Evolutionary conservation across 1,284 basidiomycete species (phyloP), one percentile per base, ranked within the genome.

Genomic region (Lentinula novae-zelandiae): DNA sequence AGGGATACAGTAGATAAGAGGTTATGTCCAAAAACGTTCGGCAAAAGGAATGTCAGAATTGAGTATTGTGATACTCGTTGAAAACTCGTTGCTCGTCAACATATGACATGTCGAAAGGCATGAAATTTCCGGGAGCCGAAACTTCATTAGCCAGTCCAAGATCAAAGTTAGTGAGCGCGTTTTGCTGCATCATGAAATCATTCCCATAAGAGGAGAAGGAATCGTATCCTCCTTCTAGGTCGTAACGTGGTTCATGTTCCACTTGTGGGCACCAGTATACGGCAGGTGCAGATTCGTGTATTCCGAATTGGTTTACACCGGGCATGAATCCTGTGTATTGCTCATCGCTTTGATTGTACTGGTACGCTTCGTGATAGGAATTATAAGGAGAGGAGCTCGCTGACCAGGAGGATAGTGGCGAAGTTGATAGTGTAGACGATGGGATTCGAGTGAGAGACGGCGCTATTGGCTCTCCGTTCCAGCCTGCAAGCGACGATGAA

Each of bases 401-500:
- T 56, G 54, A 38, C 55, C 55, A 57, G 44, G 55, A 57, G 5
- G 55, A 49, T 20, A 49, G 13, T 15, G 42, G 22, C 31, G 54
- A 22, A 31, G 54, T 33, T 20, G 33, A 34, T 6, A 48, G 31
- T 15, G 51, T 9, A 20, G 50, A 46, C 10, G 58, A 53, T 3
- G 49, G 40, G 13, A 49, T 33, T 17, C 55, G 22, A 5, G 50
- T 13, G 17, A 36, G 20, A 33, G 49, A 20, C 17, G 58, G 39
- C 10, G 50, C 20, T 27, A 46, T 31, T 6, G 51, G 38, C 5
- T 66, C 60, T 33, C 68, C 66, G 34, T 73, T 66, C 74, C 74
- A 75, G 22, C 66, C 64, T 12, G 69, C 61, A 44, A 75, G 62
- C 13, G 72, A 72, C 2, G 75, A 75, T 9, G 71, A 67, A 36